Conservation (phyloP, 805 yeast genomes). For the Nakazawaea pomicola region DNA sequence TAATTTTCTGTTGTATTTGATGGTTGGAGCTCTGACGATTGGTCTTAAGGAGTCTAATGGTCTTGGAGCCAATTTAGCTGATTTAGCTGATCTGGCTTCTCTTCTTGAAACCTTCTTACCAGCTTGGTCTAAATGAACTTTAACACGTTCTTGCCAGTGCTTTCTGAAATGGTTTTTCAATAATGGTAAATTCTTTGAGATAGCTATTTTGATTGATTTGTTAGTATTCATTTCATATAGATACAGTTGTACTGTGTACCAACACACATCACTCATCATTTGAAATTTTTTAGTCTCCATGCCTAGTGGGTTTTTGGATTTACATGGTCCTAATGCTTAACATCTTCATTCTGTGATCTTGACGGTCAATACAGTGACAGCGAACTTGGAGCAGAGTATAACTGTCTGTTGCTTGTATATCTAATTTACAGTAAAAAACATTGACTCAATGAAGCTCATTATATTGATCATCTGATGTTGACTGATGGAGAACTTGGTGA, state of each 20-base stretch:
- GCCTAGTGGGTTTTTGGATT: no score
- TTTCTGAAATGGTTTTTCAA: slow-evolving; percentile 99
- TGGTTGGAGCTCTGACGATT: slow-evolving; percentile 97
- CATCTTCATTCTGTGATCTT: no score
- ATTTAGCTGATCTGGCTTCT: slow-evolving; percentile 87
- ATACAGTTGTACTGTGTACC: not conserved
- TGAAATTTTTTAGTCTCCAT: not conserved
- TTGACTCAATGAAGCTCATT: no score
- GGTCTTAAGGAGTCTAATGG: slow-evolving; percentile 97
- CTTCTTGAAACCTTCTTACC: slow-evolving; percentile 99
- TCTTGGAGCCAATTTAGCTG: slow-evolving; percentile 95
- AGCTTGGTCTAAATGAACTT: slow-evolving; percentile 99
- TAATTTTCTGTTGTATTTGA: slow-evolving; percentile 98
- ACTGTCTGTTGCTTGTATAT: no score
- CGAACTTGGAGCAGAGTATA: no score
- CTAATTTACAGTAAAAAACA: no score
- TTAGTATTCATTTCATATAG: slow-evolving; percentile 16
- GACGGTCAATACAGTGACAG: no score
- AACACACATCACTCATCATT: not conserved
- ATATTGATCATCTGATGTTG: no score
- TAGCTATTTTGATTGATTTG: slow-evolving; percentile 54
- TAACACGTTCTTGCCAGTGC: slow-evolving; percentile 99
- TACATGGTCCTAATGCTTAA: no score
- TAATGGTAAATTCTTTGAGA: slow-evolving; percentile 97
- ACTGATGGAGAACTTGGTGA: no score